Conservation (phyloP, 2,329 filamentous ascomycete genomes). For the Xylaria sp. region DNA sequence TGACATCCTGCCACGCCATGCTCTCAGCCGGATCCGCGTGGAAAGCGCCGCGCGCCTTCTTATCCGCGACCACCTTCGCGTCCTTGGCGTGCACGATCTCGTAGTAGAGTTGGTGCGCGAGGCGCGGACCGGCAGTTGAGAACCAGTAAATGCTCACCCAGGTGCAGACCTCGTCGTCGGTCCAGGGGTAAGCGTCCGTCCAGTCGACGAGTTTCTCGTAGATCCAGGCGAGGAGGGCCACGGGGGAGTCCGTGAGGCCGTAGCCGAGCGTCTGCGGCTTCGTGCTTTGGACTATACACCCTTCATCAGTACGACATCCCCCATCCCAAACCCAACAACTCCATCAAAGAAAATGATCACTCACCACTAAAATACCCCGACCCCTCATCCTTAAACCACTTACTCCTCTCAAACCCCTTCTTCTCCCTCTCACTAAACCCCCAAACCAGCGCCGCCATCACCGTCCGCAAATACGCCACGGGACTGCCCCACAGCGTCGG, state of each 20-base stretch:
- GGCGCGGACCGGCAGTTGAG: conserved; percentile 58
- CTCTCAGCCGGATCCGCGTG: conserved; percentile 10
- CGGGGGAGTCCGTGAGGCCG: conserved; percentile 61
- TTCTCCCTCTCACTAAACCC: conserved; percentile 36
- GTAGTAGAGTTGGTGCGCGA: conserved; percentile 66
- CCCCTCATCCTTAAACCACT: conserved; percentile 18
- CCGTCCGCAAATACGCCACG: conserved; percentile 2
- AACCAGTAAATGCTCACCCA: conserved; percentile 74
- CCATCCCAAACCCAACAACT: neutral
- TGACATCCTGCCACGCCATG: conserved; percentile 32
- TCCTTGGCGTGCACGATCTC: conserved; percentile 51
- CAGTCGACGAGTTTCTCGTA: conserved; percentile 75
- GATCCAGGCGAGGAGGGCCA: conserved; percentile 69
- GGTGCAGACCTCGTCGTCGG: conserved; percentile 67
- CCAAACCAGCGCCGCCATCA: conserved; percentile 9
- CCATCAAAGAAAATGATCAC: neutral
- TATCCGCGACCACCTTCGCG: conserved; percentile 49
- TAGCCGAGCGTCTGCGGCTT: conserved; percentile 69
- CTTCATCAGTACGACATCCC: neutral
- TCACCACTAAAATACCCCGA: conserved; percentile 14
- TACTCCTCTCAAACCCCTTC: conserved; percentile 39
- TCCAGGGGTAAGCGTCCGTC: conserved; percentile 68
- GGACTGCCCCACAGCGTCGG: conserved; percentile 12
- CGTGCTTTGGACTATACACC: conserved; percentile 47
- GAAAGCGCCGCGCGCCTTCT: neutral